phyloP scores from a whole-genome alignment of 257 asterid species.

The Solanum okadae region DNA sequence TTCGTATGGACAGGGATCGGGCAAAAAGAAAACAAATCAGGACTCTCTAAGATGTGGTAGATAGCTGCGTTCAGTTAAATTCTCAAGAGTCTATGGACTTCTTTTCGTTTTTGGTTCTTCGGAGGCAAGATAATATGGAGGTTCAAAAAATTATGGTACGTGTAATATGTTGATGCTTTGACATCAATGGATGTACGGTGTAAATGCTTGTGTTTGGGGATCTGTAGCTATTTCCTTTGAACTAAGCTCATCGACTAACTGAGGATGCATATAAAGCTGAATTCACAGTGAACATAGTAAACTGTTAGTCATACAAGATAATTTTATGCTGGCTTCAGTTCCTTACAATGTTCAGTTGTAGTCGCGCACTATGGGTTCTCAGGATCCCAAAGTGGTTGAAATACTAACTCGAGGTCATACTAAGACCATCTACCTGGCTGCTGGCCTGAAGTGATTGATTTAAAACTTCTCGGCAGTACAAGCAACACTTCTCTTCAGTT shows the following conservation, averaged over 20 bases:
- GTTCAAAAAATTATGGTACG: not conserved
- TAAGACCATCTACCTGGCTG: not conserved
- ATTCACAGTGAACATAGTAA: not conserved
- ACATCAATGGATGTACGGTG: not conserved
- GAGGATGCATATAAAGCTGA: not conserved
- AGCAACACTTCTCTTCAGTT: not conserved
- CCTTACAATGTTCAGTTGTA: not conserved
- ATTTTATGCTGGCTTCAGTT: not conserved
- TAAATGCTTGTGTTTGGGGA: not conserved
- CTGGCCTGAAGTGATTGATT: not conserved
- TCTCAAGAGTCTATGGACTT: not conserved
- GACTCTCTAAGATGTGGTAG: not conserved
- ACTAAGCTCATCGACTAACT: not conserved
- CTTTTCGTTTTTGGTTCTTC: not conserved
- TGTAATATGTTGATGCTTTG: not conserved
- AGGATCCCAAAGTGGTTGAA: not conserved
- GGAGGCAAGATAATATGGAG: not conserved
- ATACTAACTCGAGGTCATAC: not conserved
- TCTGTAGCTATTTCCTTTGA: not conserved
- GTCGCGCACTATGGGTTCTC: not conserved
- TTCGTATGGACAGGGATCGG: not conserved
- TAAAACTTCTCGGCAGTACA: not conserved
- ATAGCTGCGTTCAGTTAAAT: not conserved
- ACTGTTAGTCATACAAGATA: not conserved
- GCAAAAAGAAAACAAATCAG: not conserved